Evolutionary conservation across 2,329 filamentous ascomycete species (phyloP), one percentile per base, ranked within the genome.

Genomic region (Madurella mycetomatis): DNA sequence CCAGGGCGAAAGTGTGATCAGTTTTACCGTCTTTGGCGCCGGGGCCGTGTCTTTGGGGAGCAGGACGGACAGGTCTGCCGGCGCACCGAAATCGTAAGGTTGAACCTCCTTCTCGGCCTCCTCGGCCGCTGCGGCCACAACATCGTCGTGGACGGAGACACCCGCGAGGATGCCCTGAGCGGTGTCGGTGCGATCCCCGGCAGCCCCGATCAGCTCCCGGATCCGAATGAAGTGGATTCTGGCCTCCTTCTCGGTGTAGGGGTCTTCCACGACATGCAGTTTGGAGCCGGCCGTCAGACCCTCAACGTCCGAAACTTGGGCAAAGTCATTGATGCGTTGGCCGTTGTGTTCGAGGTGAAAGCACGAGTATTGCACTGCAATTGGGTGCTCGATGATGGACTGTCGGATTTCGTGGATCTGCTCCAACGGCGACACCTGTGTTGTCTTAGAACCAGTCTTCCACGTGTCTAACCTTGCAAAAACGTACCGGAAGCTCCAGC

Each of bases 241-340:
- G 31, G 94, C 92, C 74, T 99, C 94, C 76, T 96, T 97, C 76
- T 99, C 94, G 42, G 90, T 99, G 72, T 99, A 99, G 44, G 95
- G 90, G 68, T 99, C 94, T 73, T 96, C 88, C 51, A 96, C 84
- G 64, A 99, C 76, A 51, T 81, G 82, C 55, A 96, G 81, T 66
- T 92, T 87, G 37, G 92, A 88, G 59, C 91, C 85, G 34, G 86
- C 73, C 50, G 83, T 82, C 52, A 99, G 81, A 53, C 83, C 90
- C 46, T 87, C 81, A 52, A 99, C 88, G 69, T 99, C 92, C 51
- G 90, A 91, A 58, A 99, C 82, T 70, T 95, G 87, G 56, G 95
- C 82, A 66, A 94, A 97, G 73, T 99, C 94, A 72, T 97, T 97
- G 79, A 99, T 87, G 61, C 88, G 87, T 72, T 88, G 78, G 63